A percentile compares a stretch with the other conserved stretches of the same genome.
Conservation (phyloP, 345 rosid species). For the Hibiscus tridactylites region DNA sequence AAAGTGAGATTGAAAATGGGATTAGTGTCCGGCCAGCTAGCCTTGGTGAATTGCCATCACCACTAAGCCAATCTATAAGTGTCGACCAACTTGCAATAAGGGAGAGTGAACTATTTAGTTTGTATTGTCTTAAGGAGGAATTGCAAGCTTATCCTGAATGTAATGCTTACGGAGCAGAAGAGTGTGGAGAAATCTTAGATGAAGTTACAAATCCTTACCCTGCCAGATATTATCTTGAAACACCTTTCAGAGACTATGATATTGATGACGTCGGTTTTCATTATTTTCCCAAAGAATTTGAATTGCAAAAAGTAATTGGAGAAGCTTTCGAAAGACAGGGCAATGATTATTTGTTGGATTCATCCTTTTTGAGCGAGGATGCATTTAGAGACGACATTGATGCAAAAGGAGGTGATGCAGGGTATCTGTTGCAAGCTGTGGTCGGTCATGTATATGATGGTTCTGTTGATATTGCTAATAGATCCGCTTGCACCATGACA, state of each 20-base stretch:
- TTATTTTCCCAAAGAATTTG: constrained; percentile 30
- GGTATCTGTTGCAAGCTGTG: constrained; percentile 39
- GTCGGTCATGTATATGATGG: constrained; percentile 18
- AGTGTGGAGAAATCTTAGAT: constrained; percentile 19
- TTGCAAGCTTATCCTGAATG: constrained; percentile 15
- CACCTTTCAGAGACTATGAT: constrained; percentile 13
- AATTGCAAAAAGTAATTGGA: constrained; percentile 43
- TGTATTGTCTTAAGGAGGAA: constrained; percentile 32
- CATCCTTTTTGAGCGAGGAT: constrained; percentile 16
- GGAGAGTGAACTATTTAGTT: constrained; percentile 15
- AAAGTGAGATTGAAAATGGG: not conserved
- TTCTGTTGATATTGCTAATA: constrained; percentile 1
- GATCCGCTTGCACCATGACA: not conserved
- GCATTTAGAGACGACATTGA: constrained; percentile 3
- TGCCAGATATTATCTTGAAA: constrained; percentile 6
- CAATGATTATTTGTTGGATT: constrained; percentile 19
- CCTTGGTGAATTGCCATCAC: constrained; percentile 16
- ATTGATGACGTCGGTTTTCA: constrained; percentile 9
- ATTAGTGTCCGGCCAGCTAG: constrained; percentile 1
- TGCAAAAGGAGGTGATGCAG: constrained; percentile 21
- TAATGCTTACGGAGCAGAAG: constrained; percentile 8
- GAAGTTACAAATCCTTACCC: constrained; percentile 12
- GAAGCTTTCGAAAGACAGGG: constrained; percentile 17
- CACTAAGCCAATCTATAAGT: constrained; percentile 14
- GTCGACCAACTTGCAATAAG: constrained; percentile 17